Conservation (phyloP, 176 grass and related monocot genomes). For the Coix lacrymajobi region DNA sequence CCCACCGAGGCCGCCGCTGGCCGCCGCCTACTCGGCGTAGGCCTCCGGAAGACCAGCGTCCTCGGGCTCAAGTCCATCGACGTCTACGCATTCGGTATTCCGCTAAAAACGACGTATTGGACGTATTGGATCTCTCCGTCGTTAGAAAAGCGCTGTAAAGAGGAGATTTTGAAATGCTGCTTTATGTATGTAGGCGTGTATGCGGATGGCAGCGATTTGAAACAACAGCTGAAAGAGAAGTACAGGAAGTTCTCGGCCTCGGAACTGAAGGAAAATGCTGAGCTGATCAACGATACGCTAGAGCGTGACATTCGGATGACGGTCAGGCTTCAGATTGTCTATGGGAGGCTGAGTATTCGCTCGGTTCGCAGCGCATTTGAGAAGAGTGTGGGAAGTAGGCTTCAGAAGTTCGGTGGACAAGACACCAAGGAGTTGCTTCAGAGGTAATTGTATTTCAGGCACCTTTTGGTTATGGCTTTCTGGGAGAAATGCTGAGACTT, state of each 20-base stretch:
- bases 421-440: slow-evolving; percentile 75
- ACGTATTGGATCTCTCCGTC: not conserved
- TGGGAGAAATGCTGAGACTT: not conserved
- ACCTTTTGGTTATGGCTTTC: not conserved
- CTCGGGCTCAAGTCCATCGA: slow-evolving; percentile 80
- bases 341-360: slow-evolving; percentile 59
- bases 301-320: slow-evolving; percentile 69
- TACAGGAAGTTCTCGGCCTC: slow-evolving; percentile 45
- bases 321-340: slow-evolving; percentile 86
- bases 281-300: slow-evolving; percentile 52
- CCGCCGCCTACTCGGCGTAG: slow-evolving; percentile 61
- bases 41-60: slow-evolving; percentile 62
- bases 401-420: slow-evolving; percentile 65
- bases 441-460: slow-evolving; percentile 45
- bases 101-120: not conserved
- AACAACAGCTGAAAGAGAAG: slow-evolving; percentile 49
- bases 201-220: slow-evolving; percentile 61
- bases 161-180: not conserved
- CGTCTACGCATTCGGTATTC: slow-evolving; percentile 87
- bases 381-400: slow-evolving; percentile 69
- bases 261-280: slow-evolving; percentile 50
- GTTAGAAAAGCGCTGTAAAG: not conserved
- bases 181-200: slow-evolving; percentile 59
- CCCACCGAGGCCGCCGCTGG: slow-evolving; percentile 41
- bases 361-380: slow-evolving; percentile 71